Base-by-base conservation (phyloP, 805 yeast species). In the Barnettozyma populi region DNA sequence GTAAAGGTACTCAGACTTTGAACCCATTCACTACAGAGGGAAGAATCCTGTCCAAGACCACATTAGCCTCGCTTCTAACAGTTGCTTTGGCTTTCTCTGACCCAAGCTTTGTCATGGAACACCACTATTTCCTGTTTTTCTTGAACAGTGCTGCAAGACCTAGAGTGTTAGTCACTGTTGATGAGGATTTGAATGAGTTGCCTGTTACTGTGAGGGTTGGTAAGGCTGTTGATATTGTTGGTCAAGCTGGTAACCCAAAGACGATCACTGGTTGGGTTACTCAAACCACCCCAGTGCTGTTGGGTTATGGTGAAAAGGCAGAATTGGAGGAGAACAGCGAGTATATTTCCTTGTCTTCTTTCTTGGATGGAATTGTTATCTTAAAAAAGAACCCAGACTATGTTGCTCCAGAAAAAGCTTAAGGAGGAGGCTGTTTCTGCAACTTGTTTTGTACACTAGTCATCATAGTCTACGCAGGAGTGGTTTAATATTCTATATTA, bases 241-340 rank as follows among this genome's bases (percentile, higher is more conserved):
- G 99, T 31, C 98, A 92, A 67, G 99, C 98, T 0, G 99, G 99
- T 71, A 89, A 88, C 59, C 99, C 99, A 43, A 94, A 94, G 74
- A 90, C 97, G 11, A 94, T 94, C 42, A 94, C 99, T 4, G 99
- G 99, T 34, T 94, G 99, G 99, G 98, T 94, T 19, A 94, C 99
- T 1, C 99, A 94, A 62, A 86, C 94, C 5, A 94, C 99, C 0
- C 99, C 99, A 0, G 99, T 94, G 19, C 73, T 94, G 57, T 74
- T 94, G 48, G 90, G 94, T 36, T 82, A 83, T 57, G 98, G 98
- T 39, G 99, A 94, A 67, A 78, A 97, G 53, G 99, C 99, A 0
- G 99, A 94, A 67, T 73, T 94, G 56, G 99, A 95, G 64, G 72
- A 67, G 47, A 90, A 86, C 57, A 95, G 90, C 51, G 97, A 94